Evolutionary conservation across 768 basidiomycete species (phyloP), one percentile per base, ranked within the genome.

Genomic region (Boletus patriciae): DNA sequence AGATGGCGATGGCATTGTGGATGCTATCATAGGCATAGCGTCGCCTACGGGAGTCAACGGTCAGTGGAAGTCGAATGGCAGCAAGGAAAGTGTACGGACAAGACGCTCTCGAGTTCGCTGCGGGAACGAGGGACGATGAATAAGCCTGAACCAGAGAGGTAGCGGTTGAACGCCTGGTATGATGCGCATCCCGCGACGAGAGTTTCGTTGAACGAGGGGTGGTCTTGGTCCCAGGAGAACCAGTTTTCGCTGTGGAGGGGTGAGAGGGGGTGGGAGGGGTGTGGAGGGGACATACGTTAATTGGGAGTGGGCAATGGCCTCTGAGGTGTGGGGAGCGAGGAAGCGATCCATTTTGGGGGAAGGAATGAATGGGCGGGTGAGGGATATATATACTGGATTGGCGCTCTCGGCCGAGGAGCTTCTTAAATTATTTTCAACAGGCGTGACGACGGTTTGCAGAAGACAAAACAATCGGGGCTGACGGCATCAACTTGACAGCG

Each of bases 21-120:
- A 92, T 89, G 12, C 85, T 83, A 60, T 92, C 90, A 64, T 88
- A 84, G 0, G 87, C 82, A 65, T 92, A 92, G 66, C 89, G 79
- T 54, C 84, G 80, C 56, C 90, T 92, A 67, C 55, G 52, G 50
- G 50, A 53, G 19, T 29, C 7, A 34, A 36, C 45, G 38, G 48
- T 62, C 9, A 63, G 61, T 52, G 25, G 18, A 44, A 11, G 52
- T 19, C n/a, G 9, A 33, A 25, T 47, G 46, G 10, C 33, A 40
- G 31, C 29, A 60, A 23, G 50, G 42, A 44, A 37, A 33, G 33
- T 8, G 1, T 19, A 77, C 86, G 67, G 58, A 89, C 88, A 93
- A 68, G 41, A 90, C 80, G 63, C 80, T 84, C 71, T 89, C 85
- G 40, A 93, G 81, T 63, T 91, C 87, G 49, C 66, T 70, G 59